These are phyloP conservation scores for Cutaneotrichosporon spelunceum DNA, from an alignment of 1,284 basidiomycete genomes.

Conservation along the genomic window DNA sequence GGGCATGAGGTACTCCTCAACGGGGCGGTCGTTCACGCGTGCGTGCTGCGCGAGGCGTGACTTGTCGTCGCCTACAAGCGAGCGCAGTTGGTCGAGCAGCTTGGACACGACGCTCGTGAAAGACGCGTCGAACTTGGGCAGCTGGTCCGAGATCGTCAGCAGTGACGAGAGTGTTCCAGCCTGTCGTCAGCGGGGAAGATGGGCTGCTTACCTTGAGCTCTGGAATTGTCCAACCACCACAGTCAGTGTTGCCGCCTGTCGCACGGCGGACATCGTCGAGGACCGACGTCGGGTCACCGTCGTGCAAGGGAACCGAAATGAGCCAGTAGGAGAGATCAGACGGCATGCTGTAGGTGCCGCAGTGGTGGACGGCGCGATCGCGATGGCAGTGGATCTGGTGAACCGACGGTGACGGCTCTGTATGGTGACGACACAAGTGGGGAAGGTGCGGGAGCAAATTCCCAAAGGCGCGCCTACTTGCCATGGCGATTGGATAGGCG, in stretches of 20 bases:
- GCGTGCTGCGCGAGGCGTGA: conserved; percentile 74
- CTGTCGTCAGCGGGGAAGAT: conserved; percentile 52
- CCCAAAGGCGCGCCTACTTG: background rate
- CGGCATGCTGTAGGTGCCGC: conserved; percentile 48
- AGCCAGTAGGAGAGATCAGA: conserved; percentile 58
- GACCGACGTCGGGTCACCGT: conserved; percentile 54
- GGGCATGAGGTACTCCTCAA: conserved; percentile 71
- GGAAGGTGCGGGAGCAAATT: background rate
- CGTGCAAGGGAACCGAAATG: conserved; percentile 55
- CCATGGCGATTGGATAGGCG: background rate
- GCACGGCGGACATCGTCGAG: conserved; percentile 51
- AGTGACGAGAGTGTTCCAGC: conserved; percentile 91
- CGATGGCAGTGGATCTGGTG: conserved; percentile 1
- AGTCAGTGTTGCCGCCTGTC: conserved; percentile 45
- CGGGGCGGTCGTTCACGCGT: conserved; percentile 70
- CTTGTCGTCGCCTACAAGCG: conserved; percentile 84
- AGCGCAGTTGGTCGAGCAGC: conserved; percentile 89
- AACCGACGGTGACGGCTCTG: background rate
- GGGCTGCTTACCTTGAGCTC: conserved; percentile 47
- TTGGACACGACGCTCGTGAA: conserved; percentile 87
- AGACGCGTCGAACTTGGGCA: conserved; percentile 86
- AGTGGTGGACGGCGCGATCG: background rate
- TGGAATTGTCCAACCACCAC: conserved; percentile 50
- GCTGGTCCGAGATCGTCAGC: conserved; percentile 82
- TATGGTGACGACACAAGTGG: conserved; percentile 7